Percentiles rank a stretch among this genome's conserved stretches.
Evolutionary conservation across 1,284 basidiomycete genomes (phyloP).

Genomic region (Porphyrellus sp.): DNA sequence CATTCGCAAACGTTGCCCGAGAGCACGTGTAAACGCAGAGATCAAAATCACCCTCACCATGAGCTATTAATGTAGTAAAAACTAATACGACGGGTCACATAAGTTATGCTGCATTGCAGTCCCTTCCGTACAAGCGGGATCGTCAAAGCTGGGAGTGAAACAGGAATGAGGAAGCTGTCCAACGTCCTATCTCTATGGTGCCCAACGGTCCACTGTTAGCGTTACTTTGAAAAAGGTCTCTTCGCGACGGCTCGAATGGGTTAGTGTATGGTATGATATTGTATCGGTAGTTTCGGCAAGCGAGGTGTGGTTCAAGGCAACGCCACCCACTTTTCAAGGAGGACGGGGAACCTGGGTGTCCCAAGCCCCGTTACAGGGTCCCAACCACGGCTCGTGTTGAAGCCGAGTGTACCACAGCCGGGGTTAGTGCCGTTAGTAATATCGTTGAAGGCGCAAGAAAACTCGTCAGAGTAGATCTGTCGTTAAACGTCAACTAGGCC

Average conservation of each 20-base stretch:
- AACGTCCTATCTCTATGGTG: too few relatives aligned
- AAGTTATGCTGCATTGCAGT: too few relatives aligned
- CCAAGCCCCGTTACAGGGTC: slow-evolving; percentile 42
- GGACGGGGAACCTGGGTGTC: slow-evolving; percentile 31
- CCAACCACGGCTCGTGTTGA: slow-evolving; percentile 38
- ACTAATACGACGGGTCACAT: too few relatives aligned
- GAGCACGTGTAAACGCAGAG: too few relatives aligned
- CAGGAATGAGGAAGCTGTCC: too few relatives aligned
- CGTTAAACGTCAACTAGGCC: neutral
- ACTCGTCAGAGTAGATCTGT: slow-evolving; percentile 30
- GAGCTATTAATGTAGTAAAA: too few relatives aligned
- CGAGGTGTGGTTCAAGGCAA: slow-evolving; percentile 16
- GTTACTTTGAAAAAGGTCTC: neutral
- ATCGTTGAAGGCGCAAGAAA: slow-evolving; percentile 38
- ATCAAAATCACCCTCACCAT: too few relatives aligned
- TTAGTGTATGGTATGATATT: neutral
- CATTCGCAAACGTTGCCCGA: too few relatives aligned
- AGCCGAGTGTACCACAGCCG: slow-evolving; percentile 41
- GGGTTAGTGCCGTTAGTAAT: slow-evolving; percentile 45
- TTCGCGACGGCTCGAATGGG: neutral
- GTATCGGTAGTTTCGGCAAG: neutral
- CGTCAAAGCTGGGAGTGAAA: too few relatives aligned
- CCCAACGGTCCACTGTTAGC: neutral
- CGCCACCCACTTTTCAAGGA: slow-evolving; percentile 23
- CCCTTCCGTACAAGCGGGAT: too few relatives aligned